Conservation (phyloP, 768 basidiomycete genomes). For the Lactifluus rugatus region DNA sequence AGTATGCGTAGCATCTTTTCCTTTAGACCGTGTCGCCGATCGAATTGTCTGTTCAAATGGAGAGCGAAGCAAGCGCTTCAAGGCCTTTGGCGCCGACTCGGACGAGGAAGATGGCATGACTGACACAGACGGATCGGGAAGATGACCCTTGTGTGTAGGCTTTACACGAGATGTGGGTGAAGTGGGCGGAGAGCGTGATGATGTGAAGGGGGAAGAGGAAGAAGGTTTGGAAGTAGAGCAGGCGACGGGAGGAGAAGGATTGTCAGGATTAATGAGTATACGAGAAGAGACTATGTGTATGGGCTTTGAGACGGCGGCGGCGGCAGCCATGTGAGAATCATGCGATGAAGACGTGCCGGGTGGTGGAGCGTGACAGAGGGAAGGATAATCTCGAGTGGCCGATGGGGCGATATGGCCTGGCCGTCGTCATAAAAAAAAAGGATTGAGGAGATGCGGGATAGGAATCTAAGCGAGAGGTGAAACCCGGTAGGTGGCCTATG, state of each 20-base stretch:
- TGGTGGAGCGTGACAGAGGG: not conserved
- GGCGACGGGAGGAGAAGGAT: not conserved
- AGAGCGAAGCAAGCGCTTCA: constrained; percentile 52
- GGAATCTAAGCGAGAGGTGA: no score
- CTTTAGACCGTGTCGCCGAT: constrained; percentile 50
- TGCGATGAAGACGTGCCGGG: not conserved
- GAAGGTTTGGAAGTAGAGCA: no score
- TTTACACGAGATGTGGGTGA: constrained; percentile 1
- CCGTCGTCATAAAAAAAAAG: not conserved
- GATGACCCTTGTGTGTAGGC: no score
- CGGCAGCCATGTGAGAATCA: constrained; percentile 36
- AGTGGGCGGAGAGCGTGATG: constrained; percentile 26
- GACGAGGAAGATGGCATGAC: not conserved
- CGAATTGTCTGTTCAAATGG: constrained; percentile 60
- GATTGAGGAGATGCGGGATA: no score
- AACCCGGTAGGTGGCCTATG: no score
- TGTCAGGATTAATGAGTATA: constrained; percentile 15
- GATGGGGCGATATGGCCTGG: not conserved
- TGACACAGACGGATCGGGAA: constrained; percentile 21
- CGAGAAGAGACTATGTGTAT: constrained; percentile 36
- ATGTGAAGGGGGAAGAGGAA: constrained; percentile 25
- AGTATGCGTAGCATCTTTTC: constrained; percentile 26
- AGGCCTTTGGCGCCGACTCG: constrained; percentile 40
- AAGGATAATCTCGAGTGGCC: not conserved
- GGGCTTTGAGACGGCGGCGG: constrained; percentile 34